phyloP scores from a whole-genome alignment of 495 filamentous ascomycete genomes.

The Arthonia radiata region DNA sequence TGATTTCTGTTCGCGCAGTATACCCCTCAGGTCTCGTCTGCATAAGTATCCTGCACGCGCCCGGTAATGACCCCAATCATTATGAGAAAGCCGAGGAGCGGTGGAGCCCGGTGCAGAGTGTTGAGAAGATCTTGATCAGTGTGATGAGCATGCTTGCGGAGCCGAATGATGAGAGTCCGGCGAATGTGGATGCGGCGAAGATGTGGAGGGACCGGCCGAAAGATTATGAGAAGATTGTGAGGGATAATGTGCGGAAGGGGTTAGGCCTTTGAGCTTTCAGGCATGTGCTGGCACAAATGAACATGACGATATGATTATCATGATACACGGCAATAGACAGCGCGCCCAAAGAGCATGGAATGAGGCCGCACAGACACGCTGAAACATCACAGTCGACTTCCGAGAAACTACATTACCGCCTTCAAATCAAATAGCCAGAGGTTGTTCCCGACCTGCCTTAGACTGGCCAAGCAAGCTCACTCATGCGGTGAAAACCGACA shows the following conservation, averaged over 20 bases:
- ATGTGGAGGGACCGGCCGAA: conserved; percentile 80
- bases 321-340: too few species aligned
- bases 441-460: too few species aligned
- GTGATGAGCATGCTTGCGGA: conserved; percentile 99
- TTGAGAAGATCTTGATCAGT: conserved; percentile 91
- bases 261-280: conserved; percentile 26
- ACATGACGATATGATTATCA: too few species aligned
- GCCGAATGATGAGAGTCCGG: conserved; percentile 94
- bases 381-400: too few species aligned
- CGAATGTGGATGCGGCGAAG: conserved; percentile 93
- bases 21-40: conserved; percentile 82
- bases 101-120: conserved; percentile 88
- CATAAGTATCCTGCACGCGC: conserved; percentile 93
- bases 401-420: too few species aligned
- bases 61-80: conserved; percentile 96
- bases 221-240: conserved; percentile 71
- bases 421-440: too few species aligned
- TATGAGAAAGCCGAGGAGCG: conserved; percentile 92
- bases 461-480: too few species aligned
- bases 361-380: too few species aligned
- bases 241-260: conserved; percentile 49
- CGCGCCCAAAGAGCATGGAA: too few species aligned
- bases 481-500: too few species aligned
- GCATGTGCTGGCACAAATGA: too few species aligned
- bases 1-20: conserved; percentile 26